These are phyloP conservation scores for Phaeotremella fagi DNA, from an alignment of 768 basidiomycete genomes.

Conservation along the genomic window DNA sequence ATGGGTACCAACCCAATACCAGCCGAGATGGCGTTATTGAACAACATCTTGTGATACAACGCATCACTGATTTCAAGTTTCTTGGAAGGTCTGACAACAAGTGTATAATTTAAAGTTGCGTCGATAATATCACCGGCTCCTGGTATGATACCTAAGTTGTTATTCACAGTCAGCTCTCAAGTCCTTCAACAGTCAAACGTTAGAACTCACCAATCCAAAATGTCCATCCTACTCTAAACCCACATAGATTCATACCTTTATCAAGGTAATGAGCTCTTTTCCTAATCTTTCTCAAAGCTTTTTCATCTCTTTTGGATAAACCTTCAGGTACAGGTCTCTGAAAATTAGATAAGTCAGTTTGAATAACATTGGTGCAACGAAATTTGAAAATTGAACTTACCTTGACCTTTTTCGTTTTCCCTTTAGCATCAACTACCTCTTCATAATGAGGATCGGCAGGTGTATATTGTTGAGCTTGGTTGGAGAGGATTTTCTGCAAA, in stretches of 20 bases:
- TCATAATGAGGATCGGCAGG: conserved; percentile 75
- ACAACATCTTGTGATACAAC: conserved; percentile 67
- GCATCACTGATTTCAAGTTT: conserved; percentile 66
- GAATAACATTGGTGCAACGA: too few species aligned
- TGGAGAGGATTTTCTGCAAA: conserved; percentile 9
- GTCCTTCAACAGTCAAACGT: not conserved
- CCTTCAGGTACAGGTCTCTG: conserved; percentile 65
- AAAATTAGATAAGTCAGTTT: too few species aligned
- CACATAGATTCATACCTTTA: conserved; percentile 74
- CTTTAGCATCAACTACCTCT: conserved; percentile 56
- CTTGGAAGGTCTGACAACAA: conserved; percentile 70
- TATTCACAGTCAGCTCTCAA: not conserved
- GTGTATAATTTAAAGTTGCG: conserved; percentile 56
- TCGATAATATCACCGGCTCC: conserved; percentile 44
- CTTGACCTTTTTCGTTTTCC: conserved; percentile 59
- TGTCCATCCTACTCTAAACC: conserved; percentile 80
- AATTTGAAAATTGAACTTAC: conserved; percentile 48
- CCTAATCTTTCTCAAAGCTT: conserved; percentile 69
- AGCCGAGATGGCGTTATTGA: conserved; percentile 66
- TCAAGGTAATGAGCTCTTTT: conserved; percentile 77
- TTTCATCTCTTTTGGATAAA: conserved; percentile 67
- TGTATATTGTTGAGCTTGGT: conserved; percentile 31
- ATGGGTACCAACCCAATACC: conserved; percentile 65
- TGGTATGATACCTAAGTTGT: conserved; percentile 37
- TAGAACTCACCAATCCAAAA: conserved; percentile 59